phyloP scores from a whole-genome alignment of 495 filamentous ascomycete species.

The Penicillium coffeae region DNA sequence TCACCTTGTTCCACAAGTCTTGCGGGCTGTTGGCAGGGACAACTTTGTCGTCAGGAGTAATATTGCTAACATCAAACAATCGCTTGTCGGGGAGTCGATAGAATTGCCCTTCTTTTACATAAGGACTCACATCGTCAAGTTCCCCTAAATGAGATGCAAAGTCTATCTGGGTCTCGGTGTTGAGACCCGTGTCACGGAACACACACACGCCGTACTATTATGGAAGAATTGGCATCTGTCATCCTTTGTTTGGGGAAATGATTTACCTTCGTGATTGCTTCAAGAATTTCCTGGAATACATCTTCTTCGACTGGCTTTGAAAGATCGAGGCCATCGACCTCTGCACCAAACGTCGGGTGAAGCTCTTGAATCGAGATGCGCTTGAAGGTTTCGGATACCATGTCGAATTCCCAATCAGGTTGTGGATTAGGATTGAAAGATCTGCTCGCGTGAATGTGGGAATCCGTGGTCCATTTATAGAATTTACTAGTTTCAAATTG shows the following conservation, averaged over 20 bases:
- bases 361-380: constrained; percentile 35
- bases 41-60: constrained; percentile 34
- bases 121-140: constrained; percentile 56
- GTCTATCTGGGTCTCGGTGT: constrained; percentile 49
- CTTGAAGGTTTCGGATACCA: constrained; percentile 3
- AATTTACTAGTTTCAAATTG: too few species aligned
- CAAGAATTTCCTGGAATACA: constrained; percentile 38
- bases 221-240: neutral
- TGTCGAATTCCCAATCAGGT: too few species aligned
- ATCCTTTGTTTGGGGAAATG: neutral
- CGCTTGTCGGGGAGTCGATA: constrained; percentile 46
- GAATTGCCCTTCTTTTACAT: constrained; percentile 41
- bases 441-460: too few species aligned
- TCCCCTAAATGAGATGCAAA: constrained; percentile 54
- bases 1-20: constrained; percentile 34
- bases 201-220: constrained; percentile 54
- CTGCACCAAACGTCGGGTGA: constrained; percentile 54
- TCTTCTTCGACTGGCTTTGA: constrained; percentile 36
- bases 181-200: constrained; percentile 50
- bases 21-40: constrained; percentile 16
- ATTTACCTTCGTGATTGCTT: constrained; percentile 15
- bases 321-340: constrained; percentile 51
- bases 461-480: too few species aligned
- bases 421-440: too few species aligned
- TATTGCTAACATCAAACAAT: constrained; percentile 52